Conservation (phyloP, 78 protist genomes). For the Tieghemostelium lacteum region DNA sequence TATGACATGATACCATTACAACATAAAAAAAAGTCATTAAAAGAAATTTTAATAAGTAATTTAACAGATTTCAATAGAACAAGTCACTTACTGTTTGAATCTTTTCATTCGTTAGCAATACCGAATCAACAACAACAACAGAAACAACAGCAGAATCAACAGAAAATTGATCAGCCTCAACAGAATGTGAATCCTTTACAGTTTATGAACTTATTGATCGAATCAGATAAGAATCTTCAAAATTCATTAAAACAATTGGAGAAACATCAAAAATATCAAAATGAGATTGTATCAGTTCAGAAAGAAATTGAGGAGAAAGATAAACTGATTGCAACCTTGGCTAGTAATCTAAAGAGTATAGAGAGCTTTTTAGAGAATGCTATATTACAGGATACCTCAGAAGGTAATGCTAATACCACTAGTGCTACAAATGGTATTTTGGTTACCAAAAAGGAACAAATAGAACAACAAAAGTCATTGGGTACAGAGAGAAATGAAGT, state of each 20-base stretch:
- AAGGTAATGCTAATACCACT: too few relatives aligned
- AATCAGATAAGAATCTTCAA: background rate
- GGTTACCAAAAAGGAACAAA: background rate
- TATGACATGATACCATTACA: too few relatives aligned
- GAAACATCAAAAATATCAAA: conserved; percentile 22
- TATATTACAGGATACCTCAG: background rate
- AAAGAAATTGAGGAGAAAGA: conserved; percentile 35
- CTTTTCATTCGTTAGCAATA: background rate
- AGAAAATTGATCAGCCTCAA: background rate
- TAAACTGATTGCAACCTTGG: background rate
- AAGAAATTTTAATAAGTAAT: background rate
- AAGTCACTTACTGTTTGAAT: background rate
- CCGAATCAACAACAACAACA: background rate
- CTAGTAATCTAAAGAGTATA: background rate
- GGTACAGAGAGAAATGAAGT: too few relatives aligned
- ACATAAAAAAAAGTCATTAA: background rate
- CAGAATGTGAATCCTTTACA: background rate
- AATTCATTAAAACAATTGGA: background rate
- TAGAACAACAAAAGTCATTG: too few relatives aligned
- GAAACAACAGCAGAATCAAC: background rate
- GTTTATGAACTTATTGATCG: background rate
- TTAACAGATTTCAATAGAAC: background rate
- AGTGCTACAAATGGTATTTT: background rate
- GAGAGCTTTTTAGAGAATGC: background rate
- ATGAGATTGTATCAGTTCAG: conserved; percentile 15